Evolutionary conservation across 2,329 filamentous ascomycete species (phyloP), one percentile per base, ranked within the genome.

Genomic region (Cytospora piceicola): DNA sequence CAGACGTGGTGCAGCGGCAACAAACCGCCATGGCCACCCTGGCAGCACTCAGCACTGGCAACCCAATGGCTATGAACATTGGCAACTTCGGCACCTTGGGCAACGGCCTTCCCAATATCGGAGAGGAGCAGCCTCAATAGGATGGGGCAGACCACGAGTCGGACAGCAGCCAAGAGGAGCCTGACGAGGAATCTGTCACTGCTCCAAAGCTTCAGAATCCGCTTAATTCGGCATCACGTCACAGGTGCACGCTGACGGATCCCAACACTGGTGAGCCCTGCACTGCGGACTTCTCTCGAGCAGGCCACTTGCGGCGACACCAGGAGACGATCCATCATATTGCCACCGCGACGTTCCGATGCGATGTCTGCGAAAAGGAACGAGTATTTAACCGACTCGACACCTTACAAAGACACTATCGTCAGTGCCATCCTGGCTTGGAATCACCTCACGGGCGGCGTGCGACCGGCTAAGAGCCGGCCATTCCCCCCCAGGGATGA

Each of bases 1-100:
- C 93, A 0, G 93, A 97, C 68, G 87, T 86, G 64, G 81, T 85
- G 70, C 79, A 74, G 5, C 76, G 77, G 59, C 76, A 77, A 57
- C 76, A 77, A 61, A 77, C 73, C 32, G 69, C 76, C 8, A 67
- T 77, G 30, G 74, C 75, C 6, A 73, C 73, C 7, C 74, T 77
- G 68, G 74, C 76, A 27, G 73, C 72, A 14, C 68, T 72, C 11
- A 69, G 71, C 9, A 57, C 53, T 20, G 70, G 71, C 24, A 74
- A 73, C 53, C 70, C 70, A 2, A 69, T 75, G 63, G 69, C 64
- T 1, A 70, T 80, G 54, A 77, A 75, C 61, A 73, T 77, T n/a
- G 55, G 68, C 34, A 78, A 73, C 58, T 72, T 77, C 64, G 77
- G 75, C 17, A 76, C 77, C 49, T 56, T 68, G 53, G 65, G 70